A percentile compares a stretch with the other conserved stretches of the same genome.
phyloP scores from a whole-genome alignment of 1,139 yeast genomes.

The Blastobotrys arbuscula region DNA sequence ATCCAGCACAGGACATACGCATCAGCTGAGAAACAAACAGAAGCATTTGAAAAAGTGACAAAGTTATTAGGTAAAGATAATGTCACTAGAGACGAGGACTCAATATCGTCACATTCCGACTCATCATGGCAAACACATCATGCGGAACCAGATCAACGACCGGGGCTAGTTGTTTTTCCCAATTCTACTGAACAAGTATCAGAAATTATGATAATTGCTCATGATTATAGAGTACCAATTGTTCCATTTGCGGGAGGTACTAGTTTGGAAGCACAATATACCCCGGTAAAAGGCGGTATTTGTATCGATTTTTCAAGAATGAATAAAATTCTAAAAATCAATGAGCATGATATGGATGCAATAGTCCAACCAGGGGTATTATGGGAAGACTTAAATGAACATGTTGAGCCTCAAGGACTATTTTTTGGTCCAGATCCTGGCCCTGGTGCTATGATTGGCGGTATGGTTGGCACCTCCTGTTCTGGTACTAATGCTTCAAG shows the following conservation, averaged over 20 bases:
- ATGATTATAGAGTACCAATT: conserved; percentile 58
- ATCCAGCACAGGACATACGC: conserved; percentile 34
- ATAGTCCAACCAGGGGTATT: conserved; percentile 68
- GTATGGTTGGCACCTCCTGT: conserved; percentile 63
- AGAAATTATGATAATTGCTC: conserved; percentile 52
- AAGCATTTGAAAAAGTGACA: conserved; percentile 43
- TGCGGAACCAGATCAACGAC: conserved; percentile 46
- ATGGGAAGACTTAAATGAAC: conserved; percentile 59
- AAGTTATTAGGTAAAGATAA: conserved; percentile 43
- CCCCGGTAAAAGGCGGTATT: conserved; percentile 59
- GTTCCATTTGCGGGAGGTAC: conserved; percentile 78
- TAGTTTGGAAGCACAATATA: conserved; percentile 74
- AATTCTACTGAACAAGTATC: conserved; percentile 60
- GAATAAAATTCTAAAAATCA: conserved; percentile 48
- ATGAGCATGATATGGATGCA: conserved; percentile 56
- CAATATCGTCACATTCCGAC: conserved; percentile 49
- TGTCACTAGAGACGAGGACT: conserved; percentile 35
- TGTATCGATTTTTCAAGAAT: conserved; percentile 51
- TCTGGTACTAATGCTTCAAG: conserved; percentile 68
- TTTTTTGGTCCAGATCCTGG: conserved; percentile 74
- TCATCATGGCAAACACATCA: conserved; percentile 61
- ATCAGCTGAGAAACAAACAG: conserved; percentile 34
- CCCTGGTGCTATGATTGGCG: conserved; percentile 67
- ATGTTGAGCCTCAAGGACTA: conserved; percentile 39
- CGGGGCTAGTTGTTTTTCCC: conserved; percentile 59